Base-by-base conservation (phyloP, 768 basidiomycete genomes). In the Trametes gibbosa region DNA sequence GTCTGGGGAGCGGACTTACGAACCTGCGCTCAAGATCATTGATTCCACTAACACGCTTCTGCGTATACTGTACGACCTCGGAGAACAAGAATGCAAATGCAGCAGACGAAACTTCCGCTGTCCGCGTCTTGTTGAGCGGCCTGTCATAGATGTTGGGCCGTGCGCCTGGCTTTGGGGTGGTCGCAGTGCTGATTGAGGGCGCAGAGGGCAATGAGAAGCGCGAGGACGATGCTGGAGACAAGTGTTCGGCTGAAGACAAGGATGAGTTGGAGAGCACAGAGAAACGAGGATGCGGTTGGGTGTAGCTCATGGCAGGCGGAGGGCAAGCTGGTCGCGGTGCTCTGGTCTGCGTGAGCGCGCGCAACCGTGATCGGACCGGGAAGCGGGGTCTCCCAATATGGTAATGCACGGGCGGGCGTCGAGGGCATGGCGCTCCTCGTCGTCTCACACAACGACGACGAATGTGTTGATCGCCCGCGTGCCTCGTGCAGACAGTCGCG, bases 21-120 rank as follows among this genome's bases (percentile, higher is more conserved):
- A 53, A 94, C 95, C 92, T 86, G 66, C 90, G 83, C 74, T 99
- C 97, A 61, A 99, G 80, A 73, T 98, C 97, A 71, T 92, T 90
- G 63, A 99, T 95, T 7, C 95, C 96, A 66, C 84, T 85, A 51
- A 98, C 96, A 52, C 94, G 84, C 68, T 92, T 95, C 76, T 98
- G 97, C 1, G 93, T 96, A 74, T 98, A 98, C 72, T 95, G 89
- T 1, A 99, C 88, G 13, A 95, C 79, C 75, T 98, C 95, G 4
- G 90, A 90, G 74, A 98, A 95, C 57, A 98, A 79, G 70, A 97
- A 98, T 0, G 89, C 73, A 70, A 92, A 95, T 0, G 94, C 89
- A 2, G 87, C 81, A 5, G 86, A 79, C 16, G 90, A 89, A 51
- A 96, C 92, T 70, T 98, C 96, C 24, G 86, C 75, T 13, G 84